phyloP scores from a whole-genome alignment of 768 basidiomycete genomes.

The Phlebiopsis gigantea region DNA sequence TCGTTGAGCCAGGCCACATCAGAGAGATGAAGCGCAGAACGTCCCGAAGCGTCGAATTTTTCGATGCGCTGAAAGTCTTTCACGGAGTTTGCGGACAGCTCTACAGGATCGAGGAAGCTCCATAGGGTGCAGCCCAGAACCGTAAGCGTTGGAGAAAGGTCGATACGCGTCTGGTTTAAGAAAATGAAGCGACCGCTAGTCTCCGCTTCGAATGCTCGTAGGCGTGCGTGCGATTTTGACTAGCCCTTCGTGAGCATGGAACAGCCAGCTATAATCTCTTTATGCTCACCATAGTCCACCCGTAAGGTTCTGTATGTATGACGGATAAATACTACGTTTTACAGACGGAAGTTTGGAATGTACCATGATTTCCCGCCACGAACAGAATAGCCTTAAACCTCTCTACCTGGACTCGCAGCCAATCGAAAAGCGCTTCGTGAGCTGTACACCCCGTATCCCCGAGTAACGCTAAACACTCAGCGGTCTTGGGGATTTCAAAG shows the following conservation, averaged over 20 bases:
- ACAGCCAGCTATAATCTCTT: too few relatives aligned
- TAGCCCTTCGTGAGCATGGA: not conserved
- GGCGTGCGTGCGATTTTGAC: conserved; percentile 8
- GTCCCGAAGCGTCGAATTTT: conserved; percentile 21
- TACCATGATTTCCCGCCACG: conserved; percentile 32
- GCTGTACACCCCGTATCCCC: conserved; percentile 33
- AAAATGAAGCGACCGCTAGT: conserved; percentile 26
- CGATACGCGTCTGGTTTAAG: conserved; percentile 30
- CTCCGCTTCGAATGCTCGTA: conserved; percentile 11
- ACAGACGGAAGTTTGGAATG: not conserved
- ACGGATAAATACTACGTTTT: not conserved
- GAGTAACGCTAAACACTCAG: conserved; percentile 28
- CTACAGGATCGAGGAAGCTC: conserved; percentile 26
- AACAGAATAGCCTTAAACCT: conserved; percentile 30
- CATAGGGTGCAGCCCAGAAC: conserved; percentile 40
- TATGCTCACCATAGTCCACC: conserved; percentile 8
- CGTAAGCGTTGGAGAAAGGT: conserved; percentile 27
- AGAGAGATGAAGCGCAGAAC: conserved; percentile 20
- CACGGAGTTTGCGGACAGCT: conserved; percentile 22
- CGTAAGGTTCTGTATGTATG: conserved; percentile 16
- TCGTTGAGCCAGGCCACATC: conserved; percentile 31
- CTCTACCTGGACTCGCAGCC: conserved; percentile 26
- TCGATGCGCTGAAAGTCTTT: conserved; percentile 32
- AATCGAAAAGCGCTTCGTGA: conserved; percentile 28
- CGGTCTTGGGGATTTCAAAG: conserved; percentile 23